Evolutionary conservation across 148 eudicot species (phyloP).

Genomic region (Rhododendron simsii): DNA sequence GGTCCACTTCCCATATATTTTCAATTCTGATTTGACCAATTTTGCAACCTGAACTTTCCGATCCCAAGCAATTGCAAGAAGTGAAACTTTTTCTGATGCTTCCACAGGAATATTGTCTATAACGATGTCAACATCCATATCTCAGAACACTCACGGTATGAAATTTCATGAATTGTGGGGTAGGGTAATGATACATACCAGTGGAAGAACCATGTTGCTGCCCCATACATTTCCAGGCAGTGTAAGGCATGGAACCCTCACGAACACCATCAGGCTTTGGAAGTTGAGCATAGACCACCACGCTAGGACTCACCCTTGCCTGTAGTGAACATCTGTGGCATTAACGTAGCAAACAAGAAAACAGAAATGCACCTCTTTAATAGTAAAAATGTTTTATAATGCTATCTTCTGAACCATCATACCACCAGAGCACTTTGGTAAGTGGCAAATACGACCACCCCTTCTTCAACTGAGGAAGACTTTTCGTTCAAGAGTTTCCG

Average conservation of each 20-base stretch:
- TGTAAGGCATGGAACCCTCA: constrained; percentile 95
- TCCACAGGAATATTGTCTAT: constrained; percentile 48
- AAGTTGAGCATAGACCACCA: constrained; percentile 62
- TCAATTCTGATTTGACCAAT: constrained; percentile 66
- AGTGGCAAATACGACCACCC: constrained; percentile 83
- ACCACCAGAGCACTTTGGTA: constrained; percentile 95
- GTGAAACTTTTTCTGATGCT: constrained; percentile 62
- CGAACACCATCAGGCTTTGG: constrained; percentile 82
- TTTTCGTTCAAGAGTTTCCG: constrained; percentile 57
- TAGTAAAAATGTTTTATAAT: constrained; percentile 22
- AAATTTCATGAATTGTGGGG: background rate
- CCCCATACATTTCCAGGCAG: constrained; percentile 84
- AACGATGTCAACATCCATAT: constrained; percentile 13
- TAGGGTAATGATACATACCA: constrained; percentile 35
- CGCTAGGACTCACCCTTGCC: constrained; percentile 72
- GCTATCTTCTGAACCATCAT: constrained; percentile 38
- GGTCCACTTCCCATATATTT: constrained; percentile 66
- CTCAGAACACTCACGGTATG: constrained; percentile 10
- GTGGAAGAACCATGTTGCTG: constrained; percentile 41
- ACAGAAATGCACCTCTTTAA: constrained; percentile 6
- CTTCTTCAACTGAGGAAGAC: constrained; percentile 72
- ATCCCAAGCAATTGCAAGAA: constrained; percentile 98
- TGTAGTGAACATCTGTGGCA: constrained; percentile 24
- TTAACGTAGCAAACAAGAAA: constrained; percentile 11
- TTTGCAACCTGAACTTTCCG: constrained; percentile 83